Percentiles rank a stretch among this genome's conserved stretches.
These are phyloP conservation scores for Bisporella sp. DNA, from an alignment of 2,329 filamentous ascomycete species.

Conservation along the genomic window DNA sequence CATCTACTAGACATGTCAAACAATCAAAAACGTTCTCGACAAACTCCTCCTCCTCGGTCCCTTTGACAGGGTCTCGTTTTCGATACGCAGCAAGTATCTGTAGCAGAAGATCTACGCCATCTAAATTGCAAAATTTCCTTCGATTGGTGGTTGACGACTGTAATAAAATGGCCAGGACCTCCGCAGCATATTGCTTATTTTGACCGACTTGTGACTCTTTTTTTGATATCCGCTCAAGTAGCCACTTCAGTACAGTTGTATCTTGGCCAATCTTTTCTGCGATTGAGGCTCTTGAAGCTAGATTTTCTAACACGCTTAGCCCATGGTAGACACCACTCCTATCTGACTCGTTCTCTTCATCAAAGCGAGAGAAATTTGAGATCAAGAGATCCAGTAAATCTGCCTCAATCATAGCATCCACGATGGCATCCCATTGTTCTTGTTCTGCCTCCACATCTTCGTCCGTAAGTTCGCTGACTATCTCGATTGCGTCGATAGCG, in stretches of 20 bases:
- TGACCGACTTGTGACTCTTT: constrained; percentile 66
- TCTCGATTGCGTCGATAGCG: constrained; percentile 83
- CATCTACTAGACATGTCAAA: constrained; percentile 73
- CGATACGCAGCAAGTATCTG: constrained; percentile 81
- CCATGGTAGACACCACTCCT: constrained; percentile 82
- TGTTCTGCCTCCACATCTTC: constrained; percentile 82
- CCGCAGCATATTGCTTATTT: constrained; percentile 92
- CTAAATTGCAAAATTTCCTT: constrained; percentile 51
- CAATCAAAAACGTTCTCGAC: constrained; percentile 91
- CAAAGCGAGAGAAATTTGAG: constrained; percentile 71
- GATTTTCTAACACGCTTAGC: constrained; percentile 74
- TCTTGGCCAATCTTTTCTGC: constrained; percentile 68
- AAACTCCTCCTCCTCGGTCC: constrained; percentile 87
- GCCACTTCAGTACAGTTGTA: constrained; percentile 64
- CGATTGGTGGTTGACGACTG: constrained; percentile 67
- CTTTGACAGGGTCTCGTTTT: constrained; percentile 76
- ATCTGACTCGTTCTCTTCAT: constrained; percentile 71
- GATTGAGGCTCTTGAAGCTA: constrained; percentile 63
- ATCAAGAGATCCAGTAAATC: constrained; percentile 69
- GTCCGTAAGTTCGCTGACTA: constrained; percentile 85
- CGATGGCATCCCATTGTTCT: constrained; percentile 72
- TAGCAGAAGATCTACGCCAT: constrained; percentile 73
- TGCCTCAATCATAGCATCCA: constrained; percentile 58
- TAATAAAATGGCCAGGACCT: constrained; percentile 82
- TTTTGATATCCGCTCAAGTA: constrained; percentile 65